Evolutionary conservation across 2,329 filamentous ascomycete genomes (phyloP).

Genomic region (Ceratocystis variospora): DNA sequence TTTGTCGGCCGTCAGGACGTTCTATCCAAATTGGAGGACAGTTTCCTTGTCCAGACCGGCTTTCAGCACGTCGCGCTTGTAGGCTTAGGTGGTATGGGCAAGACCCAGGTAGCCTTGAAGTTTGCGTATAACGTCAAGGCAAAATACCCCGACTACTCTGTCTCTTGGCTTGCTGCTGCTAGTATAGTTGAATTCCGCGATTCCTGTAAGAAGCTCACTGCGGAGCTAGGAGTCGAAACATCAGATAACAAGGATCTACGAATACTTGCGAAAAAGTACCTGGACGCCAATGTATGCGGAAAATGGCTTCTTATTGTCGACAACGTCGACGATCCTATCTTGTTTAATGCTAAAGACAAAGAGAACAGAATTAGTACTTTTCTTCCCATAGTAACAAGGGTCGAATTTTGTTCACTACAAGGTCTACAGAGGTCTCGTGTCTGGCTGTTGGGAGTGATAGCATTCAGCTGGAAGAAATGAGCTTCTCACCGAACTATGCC

Average conservation of each 20-base stretch:
- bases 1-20: too few species aligned
- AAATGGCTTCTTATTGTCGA: conserved; percentile 23
- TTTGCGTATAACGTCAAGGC: not conserved
- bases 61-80: not conserved
- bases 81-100: not conserved
- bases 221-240: not conserved
- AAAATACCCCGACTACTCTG: not conserved
- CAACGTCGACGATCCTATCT: conserved; percentile 17
- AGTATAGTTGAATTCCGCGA: not conserved
- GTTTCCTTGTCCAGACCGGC: not conserved
- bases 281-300: conserved; percentile 20
- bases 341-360: too few species aligned
- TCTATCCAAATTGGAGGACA: not conserved
- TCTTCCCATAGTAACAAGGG: conserved; percentile 23
- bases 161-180: not conserved
- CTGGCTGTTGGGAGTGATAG: not conserved
- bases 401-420: not conserved
- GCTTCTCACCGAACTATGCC: not conserved
- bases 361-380: conserved; percentile 19
- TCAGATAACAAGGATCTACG: not conserved
- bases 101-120: not conserved
- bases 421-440: not conserved
- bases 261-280: conserved; percentile 14
- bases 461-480: not conserved
- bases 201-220: not conserved